These are phyloP conservation scores for Colletotrichum agaves DNA, from an alignment of 2,329 filamentous ascomycete species.

Conservation along the genomic window DNA sequence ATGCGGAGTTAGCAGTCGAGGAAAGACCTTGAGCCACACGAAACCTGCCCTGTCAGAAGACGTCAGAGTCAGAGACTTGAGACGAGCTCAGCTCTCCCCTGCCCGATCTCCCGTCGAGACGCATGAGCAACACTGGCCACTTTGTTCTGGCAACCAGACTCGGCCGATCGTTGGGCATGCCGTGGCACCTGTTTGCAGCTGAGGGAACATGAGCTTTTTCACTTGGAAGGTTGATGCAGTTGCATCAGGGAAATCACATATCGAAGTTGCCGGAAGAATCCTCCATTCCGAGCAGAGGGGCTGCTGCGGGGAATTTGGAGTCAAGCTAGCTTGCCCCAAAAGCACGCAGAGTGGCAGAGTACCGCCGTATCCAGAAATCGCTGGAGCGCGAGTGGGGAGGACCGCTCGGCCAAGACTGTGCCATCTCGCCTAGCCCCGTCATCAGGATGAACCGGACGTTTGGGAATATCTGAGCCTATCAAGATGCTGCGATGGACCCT, in stretches of 20 bases:
- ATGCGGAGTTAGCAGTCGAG: neutral
- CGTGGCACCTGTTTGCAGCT: conserved; percentile 6
- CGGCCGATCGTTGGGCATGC: neutral
- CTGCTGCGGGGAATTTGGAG: conserved; percentile 30
- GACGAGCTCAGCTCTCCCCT: neutral
- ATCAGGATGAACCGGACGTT: neutral
- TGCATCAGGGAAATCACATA: neutral
- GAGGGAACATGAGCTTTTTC: neutral
- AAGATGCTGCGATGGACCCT: too few species aligned
- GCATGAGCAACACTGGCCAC: neutral
- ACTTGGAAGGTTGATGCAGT: neutral
- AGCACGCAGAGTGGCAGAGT: neutral
- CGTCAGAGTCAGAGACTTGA: neutral
- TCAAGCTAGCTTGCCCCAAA: neutral
- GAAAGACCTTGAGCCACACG: conserved; percentile 8
- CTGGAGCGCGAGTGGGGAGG: neutral
- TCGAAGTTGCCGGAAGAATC: neutral
- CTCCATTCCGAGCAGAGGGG: neutral
- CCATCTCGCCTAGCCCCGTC: neutral
- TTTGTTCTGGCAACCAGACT: conserved; percentile 5
- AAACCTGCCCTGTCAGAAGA: conserved; percentile 16
- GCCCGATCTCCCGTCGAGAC: too few species aligned
- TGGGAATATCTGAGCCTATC: neutral
- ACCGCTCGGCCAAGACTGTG: neutral
- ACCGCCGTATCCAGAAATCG: conserved; percentile 18